Conservation (phyloP, 495 filamentous ascomycete genomes). For the Neurospora africana region DNA sequence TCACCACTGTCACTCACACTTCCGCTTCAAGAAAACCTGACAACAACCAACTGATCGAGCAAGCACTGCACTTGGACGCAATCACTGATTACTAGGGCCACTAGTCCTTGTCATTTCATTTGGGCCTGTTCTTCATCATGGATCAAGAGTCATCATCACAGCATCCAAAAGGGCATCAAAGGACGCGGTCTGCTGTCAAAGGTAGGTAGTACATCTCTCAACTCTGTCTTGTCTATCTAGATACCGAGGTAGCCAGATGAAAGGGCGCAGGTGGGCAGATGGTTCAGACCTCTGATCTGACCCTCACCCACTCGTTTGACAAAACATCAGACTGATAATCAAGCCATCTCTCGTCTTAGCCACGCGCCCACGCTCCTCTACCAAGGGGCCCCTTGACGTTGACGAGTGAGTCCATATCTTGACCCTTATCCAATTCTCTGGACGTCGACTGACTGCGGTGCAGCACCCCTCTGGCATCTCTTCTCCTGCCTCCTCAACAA, state of each 20-base stretch:
- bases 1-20: background rate
- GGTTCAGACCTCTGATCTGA: too few species aligned
- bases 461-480: conserved; percentile 20
- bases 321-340: background rate
- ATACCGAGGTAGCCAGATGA: background rate
- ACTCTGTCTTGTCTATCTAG: background rate
- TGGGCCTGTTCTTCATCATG: conserved; percentile 14
- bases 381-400: conserved; percentile 46
- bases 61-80: background rate
- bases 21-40: background rate
- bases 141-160: conserved; percentile 15
- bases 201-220: conserved; percentile 16
- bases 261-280: background rate
- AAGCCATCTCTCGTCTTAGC: conserved; percentile 15
- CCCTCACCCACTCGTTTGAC: background rate
- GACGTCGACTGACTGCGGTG: conserved; percentile 3
- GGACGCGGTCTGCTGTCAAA: conserved; percentile 31
- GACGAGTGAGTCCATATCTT: conserved; percentile 34
- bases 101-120: background rate
- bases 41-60: background rate
- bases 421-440: background rate
- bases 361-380: conserved; percentile 39
- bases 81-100: background rate
- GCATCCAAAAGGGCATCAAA: conserved; percentile 21
- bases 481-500: conserved; percentile 10